phyloP scores from a whole-genome alignment of 164 flowering plant species.

The Stephania yunnanensis region DNA sequence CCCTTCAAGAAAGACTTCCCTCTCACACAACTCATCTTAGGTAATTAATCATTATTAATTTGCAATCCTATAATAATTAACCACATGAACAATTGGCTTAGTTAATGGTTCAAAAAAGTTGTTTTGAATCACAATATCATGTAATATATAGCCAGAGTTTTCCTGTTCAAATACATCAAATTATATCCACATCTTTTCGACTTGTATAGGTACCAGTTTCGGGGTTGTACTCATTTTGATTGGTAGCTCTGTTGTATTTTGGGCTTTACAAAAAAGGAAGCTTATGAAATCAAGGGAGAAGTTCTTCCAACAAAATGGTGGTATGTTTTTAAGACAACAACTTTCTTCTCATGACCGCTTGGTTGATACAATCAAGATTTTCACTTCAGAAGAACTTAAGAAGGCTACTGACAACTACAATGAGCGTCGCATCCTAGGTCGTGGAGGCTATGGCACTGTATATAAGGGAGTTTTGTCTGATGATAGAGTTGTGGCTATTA shows the following conservation, averaged over 20 bases:
- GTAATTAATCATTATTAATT: background rate
- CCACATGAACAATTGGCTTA: background rate
- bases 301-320: slow-evolving; percentile 9
- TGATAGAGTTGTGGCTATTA: slow-evolving; percentile 1
- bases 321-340: background rate
- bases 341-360: background rate
- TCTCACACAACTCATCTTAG: background rate
- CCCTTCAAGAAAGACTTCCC: background rate
- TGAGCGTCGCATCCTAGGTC: background rate
- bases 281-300: background rate
- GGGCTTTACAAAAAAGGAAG: background rate
- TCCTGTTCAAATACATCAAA: background rate
- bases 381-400: background rate
- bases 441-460: background rate
- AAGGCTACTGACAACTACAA: slow-evolving; percentile 1
- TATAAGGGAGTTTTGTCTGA: background rate
- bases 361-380: background rate
- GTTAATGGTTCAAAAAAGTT: too few species aligned
- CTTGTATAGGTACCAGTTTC: background rate
- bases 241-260: background rate
- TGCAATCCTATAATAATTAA: background rate
- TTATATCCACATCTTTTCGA: background rate
- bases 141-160: background rate
- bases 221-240: background rate
- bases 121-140: background rate